phyloP scores from a whole-genome alignment of 2,329 filamentous ascomycete genomes.

The Fusarium sp. region DNA sequence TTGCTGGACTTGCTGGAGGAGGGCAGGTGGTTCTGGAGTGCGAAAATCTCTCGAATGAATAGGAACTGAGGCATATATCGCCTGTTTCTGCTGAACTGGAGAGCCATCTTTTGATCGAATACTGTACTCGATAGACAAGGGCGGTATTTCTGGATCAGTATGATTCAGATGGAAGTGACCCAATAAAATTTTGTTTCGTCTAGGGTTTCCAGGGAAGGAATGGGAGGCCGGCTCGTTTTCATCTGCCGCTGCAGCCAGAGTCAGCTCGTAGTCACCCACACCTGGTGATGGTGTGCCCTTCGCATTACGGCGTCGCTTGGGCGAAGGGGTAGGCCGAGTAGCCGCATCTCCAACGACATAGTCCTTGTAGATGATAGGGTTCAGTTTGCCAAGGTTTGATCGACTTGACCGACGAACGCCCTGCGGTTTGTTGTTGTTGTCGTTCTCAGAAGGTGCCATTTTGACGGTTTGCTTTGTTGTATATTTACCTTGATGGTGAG shows the following conservation, averaged over 20 bases:
- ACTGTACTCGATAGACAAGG: background rate
- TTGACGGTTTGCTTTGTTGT: background rate
- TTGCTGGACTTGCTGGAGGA: background rate
- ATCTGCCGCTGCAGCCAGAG: background rate
- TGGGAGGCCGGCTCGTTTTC: background rate
- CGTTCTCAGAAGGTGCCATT: background rate
- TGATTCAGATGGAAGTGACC: background rate
- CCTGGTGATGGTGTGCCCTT: background rate
- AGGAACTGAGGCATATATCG: background rate
- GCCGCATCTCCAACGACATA: background rate
- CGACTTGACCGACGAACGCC: constrained; percentile 10
- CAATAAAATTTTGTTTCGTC: background rate
- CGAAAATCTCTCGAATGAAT: background rate
- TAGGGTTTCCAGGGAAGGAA: background rate
- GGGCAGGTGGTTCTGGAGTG: background rate
- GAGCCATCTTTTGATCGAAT: background rate
- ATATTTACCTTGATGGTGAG: background rate
- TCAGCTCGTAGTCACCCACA: background rate
- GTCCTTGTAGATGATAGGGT: background rate
- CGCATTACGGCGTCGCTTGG: background rate
- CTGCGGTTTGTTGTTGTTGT: background rate
- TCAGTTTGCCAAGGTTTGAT: constrained; percentile 4
- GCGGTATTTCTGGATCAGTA: background rate
- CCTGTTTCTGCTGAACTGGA: background rate
- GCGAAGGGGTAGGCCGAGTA: background rate